Evolutionary conservation across 108 stramenopile genomes (phyloP).

Genomic region (Schizochytrium sp.): DNA sequence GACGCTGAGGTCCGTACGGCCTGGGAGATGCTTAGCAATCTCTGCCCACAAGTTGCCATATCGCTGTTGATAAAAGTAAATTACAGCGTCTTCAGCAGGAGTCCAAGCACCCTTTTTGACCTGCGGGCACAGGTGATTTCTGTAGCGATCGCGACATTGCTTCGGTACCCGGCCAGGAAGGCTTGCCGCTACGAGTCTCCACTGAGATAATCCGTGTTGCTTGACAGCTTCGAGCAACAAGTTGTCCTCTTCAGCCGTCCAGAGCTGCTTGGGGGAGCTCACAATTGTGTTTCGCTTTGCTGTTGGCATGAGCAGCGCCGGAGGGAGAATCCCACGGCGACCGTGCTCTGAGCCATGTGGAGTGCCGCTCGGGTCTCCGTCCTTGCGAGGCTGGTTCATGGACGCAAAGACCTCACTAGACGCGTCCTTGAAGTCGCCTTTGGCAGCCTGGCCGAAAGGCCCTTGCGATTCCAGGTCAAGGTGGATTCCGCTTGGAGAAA

Average conservation of each 20-base stretch:
- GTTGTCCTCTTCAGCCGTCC: conserved; percentile 75
- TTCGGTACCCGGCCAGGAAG: conserved; percentile 75
- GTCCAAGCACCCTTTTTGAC: conserved; percentile 95
- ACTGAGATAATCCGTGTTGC: conserved; percentile 65
- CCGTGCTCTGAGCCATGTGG: too few species aligned
- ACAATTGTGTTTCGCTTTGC: conserved; percentile 10
- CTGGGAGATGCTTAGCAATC: conserved; percentile 47
- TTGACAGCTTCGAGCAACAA: conserved; percentile 57
- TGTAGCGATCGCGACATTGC: conserved; percentile 85
- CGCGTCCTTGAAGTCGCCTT: too few species aligned
- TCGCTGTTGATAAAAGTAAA: conserved; percentile 85
- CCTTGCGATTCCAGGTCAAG: too few species aligned
- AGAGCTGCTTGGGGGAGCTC: conserved; percentile 70
- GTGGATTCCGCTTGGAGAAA: too few species aligned
- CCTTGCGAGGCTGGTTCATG: too few species aligned
- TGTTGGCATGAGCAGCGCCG: too few species aligned
- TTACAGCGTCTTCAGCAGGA: conserved; percentile 89
- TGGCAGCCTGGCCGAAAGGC: too few species aligned
- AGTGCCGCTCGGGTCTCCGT: too few species aligned
- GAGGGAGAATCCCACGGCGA: too few species aligned
- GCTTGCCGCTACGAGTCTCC: conserved; percentile 65
- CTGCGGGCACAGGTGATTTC: conserved; percentile 92
- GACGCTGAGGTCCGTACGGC: conserved; percentile 50
- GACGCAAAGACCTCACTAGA: too few species aligned
- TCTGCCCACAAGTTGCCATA: conserved; percentile 69